Percentiles rank a stretch among this genome's conserved stretches.
These are phyloP conservation scores for Tilletia walkeri DNA, from an alignment of 1,284 basidiomycete species.

Conservation along the genomic window DNA sequence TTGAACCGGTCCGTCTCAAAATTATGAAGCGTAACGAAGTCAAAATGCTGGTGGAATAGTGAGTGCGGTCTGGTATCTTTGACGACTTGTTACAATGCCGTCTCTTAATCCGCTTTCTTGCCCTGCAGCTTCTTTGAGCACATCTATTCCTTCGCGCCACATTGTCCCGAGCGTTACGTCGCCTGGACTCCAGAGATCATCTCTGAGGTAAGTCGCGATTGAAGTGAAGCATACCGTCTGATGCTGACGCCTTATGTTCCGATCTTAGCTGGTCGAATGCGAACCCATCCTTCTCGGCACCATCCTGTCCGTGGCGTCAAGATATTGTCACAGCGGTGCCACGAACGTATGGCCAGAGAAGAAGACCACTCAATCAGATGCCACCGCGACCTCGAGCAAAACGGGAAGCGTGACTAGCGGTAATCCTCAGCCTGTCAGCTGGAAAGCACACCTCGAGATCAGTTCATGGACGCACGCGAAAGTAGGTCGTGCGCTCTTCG, in stretches of 20 bases:
- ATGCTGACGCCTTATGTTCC: background rate
- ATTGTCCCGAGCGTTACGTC: slow-evolving; percentile 32
- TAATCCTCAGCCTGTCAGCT: slow-evolving; percentile 9
- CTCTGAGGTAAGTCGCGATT: slow-evolving; percentile 23
- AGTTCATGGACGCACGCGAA: slow-evolving; percentile 36
- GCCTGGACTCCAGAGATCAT: slow-evolving; percentile 33
- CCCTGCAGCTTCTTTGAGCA: slow-evolving; percentile 29
- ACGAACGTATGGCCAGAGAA: slow-evolving; percentile 4
- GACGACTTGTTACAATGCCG: background rate
- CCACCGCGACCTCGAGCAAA: background rate
- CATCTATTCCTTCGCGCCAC: slow-evolving; percentile 40
- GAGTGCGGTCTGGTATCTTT: background rate
- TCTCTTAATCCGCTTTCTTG: background rate
- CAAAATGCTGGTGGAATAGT: slow-evolving; percentile 36
- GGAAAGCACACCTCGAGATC: slow-evolving; percentile 11
- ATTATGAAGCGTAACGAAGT: slow-evolving; percentile 36
- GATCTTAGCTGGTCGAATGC: slow-evolving; percentile 27
- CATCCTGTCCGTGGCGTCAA: slow-evolving; percentile 40
- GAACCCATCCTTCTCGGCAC: slow-evolving; percentile 39
- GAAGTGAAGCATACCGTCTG: background rate
- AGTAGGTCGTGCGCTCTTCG: slow-evolving; percentile 36
- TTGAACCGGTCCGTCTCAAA: slow-evolving; percentile 39
- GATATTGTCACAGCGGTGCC: slow-evolving; percentile 24
- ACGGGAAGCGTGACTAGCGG: background rate
- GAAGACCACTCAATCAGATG: background rate